Evolutionary conservation across 2,329 filamentous ascomycete genomes (phyloP).

Genomic region (Pezicula radicicola): DNA sequence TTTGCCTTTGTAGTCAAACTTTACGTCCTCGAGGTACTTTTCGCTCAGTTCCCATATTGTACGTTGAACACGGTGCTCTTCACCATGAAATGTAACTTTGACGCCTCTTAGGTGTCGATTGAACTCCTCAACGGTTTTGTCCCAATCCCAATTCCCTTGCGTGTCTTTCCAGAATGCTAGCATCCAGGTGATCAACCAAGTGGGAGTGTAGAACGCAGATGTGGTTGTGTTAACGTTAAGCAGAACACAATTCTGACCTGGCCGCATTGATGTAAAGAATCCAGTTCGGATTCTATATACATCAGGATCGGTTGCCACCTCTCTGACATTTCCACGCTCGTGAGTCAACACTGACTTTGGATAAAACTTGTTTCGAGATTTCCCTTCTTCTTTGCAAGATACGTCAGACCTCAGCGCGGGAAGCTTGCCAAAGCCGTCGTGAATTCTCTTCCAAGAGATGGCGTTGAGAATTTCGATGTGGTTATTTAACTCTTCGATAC

Average conservation of each 20-base stretch:
- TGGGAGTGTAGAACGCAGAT: conserved; percentile 1
- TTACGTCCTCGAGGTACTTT: not conserved
- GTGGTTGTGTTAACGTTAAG: conserved; percentile 3
- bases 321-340: no score
- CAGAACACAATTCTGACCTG: not conserved
- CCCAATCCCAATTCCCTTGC: not conserved
- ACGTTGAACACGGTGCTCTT: no score
- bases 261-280: not conserved
- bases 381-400: no score
- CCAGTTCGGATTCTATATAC: not conserved
- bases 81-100: no score
- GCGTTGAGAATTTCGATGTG: not conserved
- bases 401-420: no score
- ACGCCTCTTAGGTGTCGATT: not conserved
- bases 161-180: no score
- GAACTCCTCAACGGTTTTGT: not conserved
- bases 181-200: no score
- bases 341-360: no score
- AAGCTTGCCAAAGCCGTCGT: not conserved
- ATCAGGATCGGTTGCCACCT: not conserved
- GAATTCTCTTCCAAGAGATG: not conserved
- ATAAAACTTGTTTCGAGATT: no score
- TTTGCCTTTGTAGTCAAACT: no score
- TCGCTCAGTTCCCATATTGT: not conserved
- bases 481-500: no score